Evolutionary conservation across 495 filamentous ascomycete species (phyloP), one percentile per base, ranked within the genome.

Genomic region (Hypoxylon intermedium): DNA sequence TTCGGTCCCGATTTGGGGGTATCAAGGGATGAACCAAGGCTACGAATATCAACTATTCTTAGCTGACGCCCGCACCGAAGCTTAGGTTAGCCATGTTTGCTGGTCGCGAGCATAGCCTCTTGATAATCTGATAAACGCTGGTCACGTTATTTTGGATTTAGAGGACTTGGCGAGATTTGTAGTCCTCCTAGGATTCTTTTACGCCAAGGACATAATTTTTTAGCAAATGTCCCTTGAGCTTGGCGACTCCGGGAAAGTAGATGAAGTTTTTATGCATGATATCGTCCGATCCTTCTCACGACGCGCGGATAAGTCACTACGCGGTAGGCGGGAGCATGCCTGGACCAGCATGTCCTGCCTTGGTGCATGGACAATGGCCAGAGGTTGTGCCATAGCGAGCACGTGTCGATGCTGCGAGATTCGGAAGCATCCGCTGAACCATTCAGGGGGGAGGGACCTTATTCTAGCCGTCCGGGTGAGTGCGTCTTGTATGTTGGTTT

Each of bases 341-440:
- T 41, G 18, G 15, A 53, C 37, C 48, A 7, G 42, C 37, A 54
- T 44, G 26, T 18, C 9, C 15, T 16, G 2, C 20, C 11, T 26
- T 28, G 18, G 19, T 51, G 43, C 36, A 42, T 28, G 30, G 37
- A 21, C 20, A 19, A 43, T 30, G 42, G 30, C 13, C 20, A 51
- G 20, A 34, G 5, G 34, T 20, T 9, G 42, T 64, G 61, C 40
- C 37, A 7, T n/a, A 16, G 2, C 13, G 20, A 42, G 45, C 61
- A 59, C 54, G 51, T 65, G 55, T 47, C 38, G 55, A 45, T 51
- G 16, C 28, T 56, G 61, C 55, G 45, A 55, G 38, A 52, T 56
- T 51, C 61, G 61, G 61, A 47, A 59, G 50, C 50, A 49, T 44
- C 61, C 55, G 61, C 51, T 19, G 18, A 24, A 40, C 36, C n/a